phyloP scores from a whole-genome alignment of 768 basidiomycete species.

The Agaricus sinodeliciosus region DNA sequence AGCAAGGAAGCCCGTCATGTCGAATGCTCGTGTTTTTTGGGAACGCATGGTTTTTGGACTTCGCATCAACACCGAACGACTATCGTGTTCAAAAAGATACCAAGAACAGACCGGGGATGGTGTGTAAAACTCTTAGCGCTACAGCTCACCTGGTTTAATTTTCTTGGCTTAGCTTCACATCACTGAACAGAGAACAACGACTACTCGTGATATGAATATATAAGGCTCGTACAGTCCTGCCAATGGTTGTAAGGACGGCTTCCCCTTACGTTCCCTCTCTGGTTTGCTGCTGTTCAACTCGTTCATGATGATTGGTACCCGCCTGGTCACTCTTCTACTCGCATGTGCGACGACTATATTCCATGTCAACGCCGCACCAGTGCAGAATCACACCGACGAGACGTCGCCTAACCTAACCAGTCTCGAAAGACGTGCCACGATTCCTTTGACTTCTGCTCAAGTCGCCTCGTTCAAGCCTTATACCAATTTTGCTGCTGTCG shows the following conservation, averaged over 20 bases:
- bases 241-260: neutral
- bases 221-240: too few relatives aligned
- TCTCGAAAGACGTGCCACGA: neutral
- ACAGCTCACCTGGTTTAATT: neutral
- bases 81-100: too few relatives aligned
- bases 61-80: too few relatives aligned
- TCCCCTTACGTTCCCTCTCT: neutral
- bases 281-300: neutral
- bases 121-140: neutral
- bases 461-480: conserved; percentile 40
- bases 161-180: neutral
- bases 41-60: too few relatives aligned
- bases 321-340: neutral
- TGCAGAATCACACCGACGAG: neutral
- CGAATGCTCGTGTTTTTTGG: too few relatives aligned
- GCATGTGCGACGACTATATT: neutral
- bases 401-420: neutral
- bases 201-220: neutral
- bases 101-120: too few relatives aligned
- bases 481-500: conserved; percentile 44
- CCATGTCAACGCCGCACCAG: neutral
- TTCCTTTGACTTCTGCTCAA: conserved; percentile 21
- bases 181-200: neutral
- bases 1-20: too few relatives aligned
- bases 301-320: neutral